These are phyloP conservation scores for Psilocybe cyanescens DNA, from an alignment of 768 basidiomycete genomes.

Conservation along the genomic window DNA sequence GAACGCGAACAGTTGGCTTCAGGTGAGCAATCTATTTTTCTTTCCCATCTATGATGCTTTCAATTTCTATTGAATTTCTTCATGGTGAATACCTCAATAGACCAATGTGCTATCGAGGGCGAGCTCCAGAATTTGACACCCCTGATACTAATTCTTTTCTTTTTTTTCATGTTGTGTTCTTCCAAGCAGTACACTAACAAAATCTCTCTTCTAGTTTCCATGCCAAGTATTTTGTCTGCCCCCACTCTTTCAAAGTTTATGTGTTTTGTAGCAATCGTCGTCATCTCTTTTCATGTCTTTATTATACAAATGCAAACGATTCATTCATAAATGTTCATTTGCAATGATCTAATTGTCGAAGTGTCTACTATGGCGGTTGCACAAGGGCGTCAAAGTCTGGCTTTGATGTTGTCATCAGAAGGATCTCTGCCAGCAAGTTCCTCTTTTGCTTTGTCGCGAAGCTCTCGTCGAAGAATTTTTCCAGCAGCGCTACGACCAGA, in stretches of 20 bases:
- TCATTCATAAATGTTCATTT: not conserved
- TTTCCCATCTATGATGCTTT: conserved; percentile 54
- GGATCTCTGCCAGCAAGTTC: conserved; percentile 51
- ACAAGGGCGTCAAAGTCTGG: conserved; percentile 33
- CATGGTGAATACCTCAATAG: conserved; percentile 76
- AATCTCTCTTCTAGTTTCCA: not conserved
- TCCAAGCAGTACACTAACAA: not conserved
- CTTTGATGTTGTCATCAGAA: conserved; percentile 30
- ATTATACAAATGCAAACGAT: not conserved
- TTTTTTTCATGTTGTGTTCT: not conserved
- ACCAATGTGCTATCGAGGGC: conserved; percentile 41
- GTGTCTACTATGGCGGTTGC: not conserved
- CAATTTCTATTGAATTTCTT: conserved; percentile 83
- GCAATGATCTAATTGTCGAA: conserved; percentile 2
- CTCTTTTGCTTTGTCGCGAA: conserved; percentile 68
- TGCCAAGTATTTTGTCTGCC: not conserved
- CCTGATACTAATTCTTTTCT: conserved; percentile 35
- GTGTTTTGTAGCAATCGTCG: too few species aligned
- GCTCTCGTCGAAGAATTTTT: conserved; percentile 82
- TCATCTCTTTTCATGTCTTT: too few species aligned
- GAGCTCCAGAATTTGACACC: conserved; percentile 81
- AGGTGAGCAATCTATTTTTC: conserved; percentile 21
- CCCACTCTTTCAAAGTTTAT: too few species aligned
- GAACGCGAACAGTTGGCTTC: not conserved
- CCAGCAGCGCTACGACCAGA: conserved; percentile 69